Percentiles rank a stretch among this genome's conserved stretches.
Conservation (phyloP, 192 early-diverging fungal species). For the Coemansia sp. region DNA sequence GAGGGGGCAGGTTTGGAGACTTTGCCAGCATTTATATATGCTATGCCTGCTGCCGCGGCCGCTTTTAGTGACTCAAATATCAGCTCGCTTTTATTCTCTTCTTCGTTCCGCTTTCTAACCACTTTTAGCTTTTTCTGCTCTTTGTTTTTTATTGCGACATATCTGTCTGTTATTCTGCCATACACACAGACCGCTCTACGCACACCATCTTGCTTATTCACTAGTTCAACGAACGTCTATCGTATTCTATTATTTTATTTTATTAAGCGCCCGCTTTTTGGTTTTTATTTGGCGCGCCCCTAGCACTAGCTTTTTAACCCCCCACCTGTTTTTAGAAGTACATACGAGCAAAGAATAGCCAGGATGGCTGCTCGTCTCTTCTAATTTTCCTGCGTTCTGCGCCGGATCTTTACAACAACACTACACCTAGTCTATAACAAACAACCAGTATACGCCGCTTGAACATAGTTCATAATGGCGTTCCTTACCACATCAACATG, state of each 20-base stretch:
- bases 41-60: background rate
- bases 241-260: constrained; percentile 4
- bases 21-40: constrained; percentile 11
- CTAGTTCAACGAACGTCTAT: no score
- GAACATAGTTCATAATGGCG: constrained; percentile 54
- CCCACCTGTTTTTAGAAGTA: constrained; percentile 37
- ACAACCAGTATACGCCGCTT: constrained; percentile 22
- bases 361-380: constrained; percentile 55
- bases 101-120: constrained; percentile 7
- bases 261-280: constrained; percentile 30
- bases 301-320: constrained; percentile 24
- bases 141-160: constrained; percentile 9
- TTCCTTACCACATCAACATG: constrained; percentile 37
- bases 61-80: constrained; percentile 20
- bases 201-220: background rate
- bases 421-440: constrained; percentile 18
- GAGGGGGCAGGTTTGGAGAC: background rate
- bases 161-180: background rate
- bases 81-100: constrained; percentile 8
- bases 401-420: constrained; percentile 26
- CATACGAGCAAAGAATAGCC: constrained; percentile 37
- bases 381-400: constrained; percentile 44
- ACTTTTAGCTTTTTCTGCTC: constrained; percentile 9
- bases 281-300: constrained; percentile 22
- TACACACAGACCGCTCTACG: background rate